Evolutionary conservation across 768 basidiomycete species (phyloP), one percentile per base, ranked within the genome.

Genomic region (Suillus tomentosus): DNA sequence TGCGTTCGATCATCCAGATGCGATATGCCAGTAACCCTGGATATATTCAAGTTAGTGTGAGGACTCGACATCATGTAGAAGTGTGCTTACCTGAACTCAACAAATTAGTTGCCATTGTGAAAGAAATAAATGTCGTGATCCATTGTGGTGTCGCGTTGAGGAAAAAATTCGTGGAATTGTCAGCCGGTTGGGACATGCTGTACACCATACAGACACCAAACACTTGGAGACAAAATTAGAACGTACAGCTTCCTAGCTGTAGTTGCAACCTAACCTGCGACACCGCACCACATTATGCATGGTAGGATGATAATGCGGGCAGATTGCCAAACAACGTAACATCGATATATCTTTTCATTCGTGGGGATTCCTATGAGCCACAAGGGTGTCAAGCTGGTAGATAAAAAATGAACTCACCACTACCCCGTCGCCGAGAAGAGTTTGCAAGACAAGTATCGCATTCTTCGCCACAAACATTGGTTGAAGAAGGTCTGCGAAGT

Each of bases 381-480:
- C 14, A 2, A 15, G 6, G 24, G 24, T 50, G 14, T 11, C 7
- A 15, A 27, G 7, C 24, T 15, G 14, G 48, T 7, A 15, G 48
- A 27, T 50, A 9, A 50, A 27, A 27, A 15, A 15, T 27, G 8
- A 50, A 27, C 48, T 24, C 14, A 50, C 48, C 7, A 64, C 59
- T 5, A 61, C 59, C 8, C 63, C 63, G 6, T 64, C 63, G 27
- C 50, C 63, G 10, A 64, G 19, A 0, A 45, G 34, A 19, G 60
- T 61, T 58, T 69, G 62, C 13, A 69, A n/a, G 31, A 22, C 47
- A 24, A 67, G 69, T 8, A 74, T 53, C 4, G 61, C 65, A 58
- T 68, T 70, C 51, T 72, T 71, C 50, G 69, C 68, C 34, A 73
- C 63, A 60, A 72, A 72, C 2, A 69, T 69, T 7, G 51, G 55